Evolutionary conservation across 257 asterid species (phyloP).

Genomic region (Apocynum venetum): DNA sequence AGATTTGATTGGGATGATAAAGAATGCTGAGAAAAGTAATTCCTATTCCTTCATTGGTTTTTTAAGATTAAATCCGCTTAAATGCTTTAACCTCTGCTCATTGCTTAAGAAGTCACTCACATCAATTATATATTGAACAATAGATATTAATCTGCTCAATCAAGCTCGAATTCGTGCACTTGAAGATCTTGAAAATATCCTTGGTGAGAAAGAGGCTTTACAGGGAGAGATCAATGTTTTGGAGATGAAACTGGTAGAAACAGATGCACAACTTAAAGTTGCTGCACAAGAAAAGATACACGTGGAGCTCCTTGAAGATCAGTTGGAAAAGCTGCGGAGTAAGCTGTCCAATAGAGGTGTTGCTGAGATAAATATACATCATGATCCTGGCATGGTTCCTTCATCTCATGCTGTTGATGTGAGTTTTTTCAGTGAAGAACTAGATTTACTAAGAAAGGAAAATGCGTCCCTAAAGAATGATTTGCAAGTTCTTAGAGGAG

Average conservation of each 20-base stretch:
- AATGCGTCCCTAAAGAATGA: conserved; percentile 66
- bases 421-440: conserved; percentile 48
- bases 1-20: conserved; percentile 81
- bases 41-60: conserved; percentile 10
- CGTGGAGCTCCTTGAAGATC: conserved; percentile 65
- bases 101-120: not conserved
- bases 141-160: conserved; percentile 84
- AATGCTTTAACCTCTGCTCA: conserved; percentile 9
- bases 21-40: conserved; percentile 83
- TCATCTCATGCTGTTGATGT: conserved; percentile 28
- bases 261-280: conserved; percentile 74
- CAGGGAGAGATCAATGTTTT: conserved; percentile 69
- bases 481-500: conserved; percentile 52
- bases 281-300: conserved; percentile 80
- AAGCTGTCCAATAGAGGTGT: conserved; percentile 52
- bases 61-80: not conserved
- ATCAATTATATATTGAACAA: not conserved
- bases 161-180: conserved; percentile 73
- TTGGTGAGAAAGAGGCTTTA: conserved; percentile 69
- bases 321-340: conserved; percentile 56
- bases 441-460: conserved; percentile 57
- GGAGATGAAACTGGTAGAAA: conserved; percentile 84
- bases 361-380: conserved; percentile 27
- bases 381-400: conserved; percentile 32
- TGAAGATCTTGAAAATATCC: conserved; percentile 63